Conservation (phyloP, 495 filamentous ascomycete genomes). For the Oleoguttula mirabilis region DNA sequence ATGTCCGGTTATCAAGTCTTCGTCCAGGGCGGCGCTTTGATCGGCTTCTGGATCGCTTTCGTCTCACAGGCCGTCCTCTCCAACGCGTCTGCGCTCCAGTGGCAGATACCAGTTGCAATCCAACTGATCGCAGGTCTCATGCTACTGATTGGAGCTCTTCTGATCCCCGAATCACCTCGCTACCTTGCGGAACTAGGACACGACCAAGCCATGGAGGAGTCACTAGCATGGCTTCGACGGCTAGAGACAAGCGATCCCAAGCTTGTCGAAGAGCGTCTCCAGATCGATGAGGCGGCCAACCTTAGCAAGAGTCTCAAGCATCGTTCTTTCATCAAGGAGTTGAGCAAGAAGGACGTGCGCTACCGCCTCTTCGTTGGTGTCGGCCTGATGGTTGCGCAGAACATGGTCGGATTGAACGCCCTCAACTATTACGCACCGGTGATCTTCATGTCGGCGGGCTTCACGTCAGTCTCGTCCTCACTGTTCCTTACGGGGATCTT, state of each 20-base stretch:
- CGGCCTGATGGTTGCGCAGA: conserved; percentile 15
- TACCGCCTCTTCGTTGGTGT: conserved; percentile 8
- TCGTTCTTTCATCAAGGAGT: conserved; percentile 3
- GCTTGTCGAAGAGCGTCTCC: neutral
- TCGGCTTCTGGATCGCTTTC: conserved; percentile 12
- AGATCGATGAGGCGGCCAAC: conserved; percentile 1
- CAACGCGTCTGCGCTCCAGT: conserved; percentile 2
- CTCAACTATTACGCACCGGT: conserved; percentile 15
- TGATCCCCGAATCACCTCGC: conserved; percentile 11
- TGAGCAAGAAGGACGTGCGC: neutral
- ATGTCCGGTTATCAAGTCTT: conserved; percentile 2
- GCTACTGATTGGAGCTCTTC: conserved; percentile 3
- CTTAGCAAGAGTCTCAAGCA: neutral
- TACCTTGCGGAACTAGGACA: no score
- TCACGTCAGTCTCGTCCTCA: conserved; percentile 4
- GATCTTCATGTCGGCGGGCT: conserved; percentile 18
- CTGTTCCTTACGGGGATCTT: conserved; percentile 13
- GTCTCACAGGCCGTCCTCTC: neutral
- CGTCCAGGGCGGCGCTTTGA: conserved; percentile 2
- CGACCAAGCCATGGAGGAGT: neutral
- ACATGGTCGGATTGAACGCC: conserved; percentile 11
- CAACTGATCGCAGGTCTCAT: conserved; percentile 8
- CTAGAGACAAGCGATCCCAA: neutral
- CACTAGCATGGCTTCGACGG: conserved; percentile 6
- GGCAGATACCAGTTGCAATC: conserved; percentile 10